Evolutionary conservation across 106 monocot species (phyloP), one percentile per base, ranked within the genome.

Genomic region (Agapanthus africanus): DNA sequence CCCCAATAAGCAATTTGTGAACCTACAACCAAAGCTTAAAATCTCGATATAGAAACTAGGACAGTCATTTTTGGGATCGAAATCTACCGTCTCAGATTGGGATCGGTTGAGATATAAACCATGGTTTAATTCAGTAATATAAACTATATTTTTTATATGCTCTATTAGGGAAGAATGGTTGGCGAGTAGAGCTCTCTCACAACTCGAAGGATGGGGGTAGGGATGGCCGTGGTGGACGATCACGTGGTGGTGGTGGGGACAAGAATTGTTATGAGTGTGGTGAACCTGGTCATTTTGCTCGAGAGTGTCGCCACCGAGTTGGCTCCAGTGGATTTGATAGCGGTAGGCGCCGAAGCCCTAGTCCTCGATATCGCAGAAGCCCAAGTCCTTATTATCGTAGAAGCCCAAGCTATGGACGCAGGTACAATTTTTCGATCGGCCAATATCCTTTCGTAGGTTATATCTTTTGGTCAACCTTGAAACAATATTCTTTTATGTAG

Each of bases 261-360:
- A 63, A 78, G 71, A 99, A 90, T 56, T 99, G 92, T 40, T 99
- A 99, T 59, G 92, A 99, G 59, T 99, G 97, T 79, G 97, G 97
- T 22, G 92, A 99, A 64, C 78, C 92, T 52, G 92, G 97, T 47
- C 97, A 99, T 50, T 99, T 99, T 83, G 97, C 92, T 64, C 84
- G 97, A 56, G 97, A 99, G 67, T 99, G 97, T 37, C 86, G 97
- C 31, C 37, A 84, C 52, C 88, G 95, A 1, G n/a, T n/a, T n/a
- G n/a, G n/a, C n/a, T n/a, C n/a, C n/a, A 19, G 46, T 47, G 46
- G 46, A 47, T 47, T 19, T 19, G 46, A 19, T 44, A 89, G 84
- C 70, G 97, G 97, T 59, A 78, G 85, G 30, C 82, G 84, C 15
- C 82, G 85, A 0, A 94, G 94, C 54, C 72, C 73, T 26, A 90